Conservation (phyloP, 2,329 filamentous ascomycete species). For the Arthrobotrys pseudoclavata region DNA sequence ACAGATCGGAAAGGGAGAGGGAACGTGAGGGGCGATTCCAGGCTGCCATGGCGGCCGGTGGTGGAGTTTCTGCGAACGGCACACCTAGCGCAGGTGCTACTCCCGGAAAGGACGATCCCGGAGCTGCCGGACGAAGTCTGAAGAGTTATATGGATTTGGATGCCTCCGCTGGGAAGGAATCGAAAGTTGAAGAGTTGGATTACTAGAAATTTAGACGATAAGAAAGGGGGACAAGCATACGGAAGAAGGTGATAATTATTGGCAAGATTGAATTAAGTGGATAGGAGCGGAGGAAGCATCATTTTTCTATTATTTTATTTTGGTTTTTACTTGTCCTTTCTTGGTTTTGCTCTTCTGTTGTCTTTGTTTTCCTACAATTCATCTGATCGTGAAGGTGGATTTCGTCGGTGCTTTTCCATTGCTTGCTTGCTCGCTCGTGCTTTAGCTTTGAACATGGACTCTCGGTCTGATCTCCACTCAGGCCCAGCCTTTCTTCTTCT, state of each 20-base stretch:
- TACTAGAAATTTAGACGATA: slow-evolving; percentile 72
- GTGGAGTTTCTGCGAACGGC: slow-evolving; percentile 77
- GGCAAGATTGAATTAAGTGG: slow-evolving; percentile 23
- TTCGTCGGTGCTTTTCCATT: slow-evolving; percentile 29
- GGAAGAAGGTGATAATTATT: background rate
- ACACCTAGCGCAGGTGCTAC: slow-evolving; percentile 79
- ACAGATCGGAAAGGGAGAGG: slow-evolving; percentile 59
- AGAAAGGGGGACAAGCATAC: background rate
- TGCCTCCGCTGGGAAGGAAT: slow-evolving; percentile 79
- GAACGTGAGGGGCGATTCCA: slow-evolving; percentile 71
- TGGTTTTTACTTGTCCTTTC: slow-evolving; percentile 7
- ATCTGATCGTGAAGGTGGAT: slow-evolving; percentile 22
- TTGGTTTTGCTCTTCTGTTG: background rate
- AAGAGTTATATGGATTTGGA: slow-evolving; percentile 99
- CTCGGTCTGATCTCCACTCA: background rate
- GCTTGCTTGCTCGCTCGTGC: slow-evolving; percentile 3
- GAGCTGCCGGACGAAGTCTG: slow-evolving; percentile 89
- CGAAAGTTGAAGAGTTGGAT: slow-evolving; percentile 81
- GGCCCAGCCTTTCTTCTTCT: slow-evolving; percentile 4
- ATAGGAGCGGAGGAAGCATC: background rate
- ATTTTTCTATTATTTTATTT: background rate
- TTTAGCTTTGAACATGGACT: slow-evolving; percentile 2
- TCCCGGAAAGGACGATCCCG: slow-evolving; percentile 83
- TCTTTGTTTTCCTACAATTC: slow-evolving; percentile 13
- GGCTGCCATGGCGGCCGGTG: slow-evolving; percentile 68